Conservation (phyloP, 768 basidiomycete species). For the Lepiota subincarnata region DNA sequence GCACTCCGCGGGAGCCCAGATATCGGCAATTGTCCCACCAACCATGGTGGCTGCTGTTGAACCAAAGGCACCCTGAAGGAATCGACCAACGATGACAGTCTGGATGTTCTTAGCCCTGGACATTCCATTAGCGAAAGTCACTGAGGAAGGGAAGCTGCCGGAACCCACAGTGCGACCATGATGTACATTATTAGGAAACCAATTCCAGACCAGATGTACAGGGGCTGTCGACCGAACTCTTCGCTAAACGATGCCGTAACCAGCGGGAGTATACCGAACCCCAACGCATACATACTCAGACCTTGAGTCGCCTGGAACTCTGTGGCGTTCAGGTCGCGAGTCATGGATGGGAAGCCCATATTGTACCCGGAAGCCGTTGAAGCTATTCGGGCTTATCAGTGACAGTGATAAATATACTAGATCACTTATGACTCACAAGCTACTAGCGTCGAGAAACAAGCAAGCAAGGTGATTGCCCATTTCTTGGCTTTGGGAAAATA, state of each 20-base stretch:
- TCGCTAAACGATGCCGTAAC: constrained; percentile 69
- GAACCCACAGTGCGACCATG: constrained; percentile 35
- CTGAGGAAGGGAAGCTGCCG: neutral
- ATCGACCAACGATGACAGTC: constrained; percentile 53
- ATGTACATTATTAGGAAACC: constrained; percentile 51
- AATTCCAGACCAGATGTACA: constrained; percentile 49
- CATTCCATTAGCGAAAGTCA: neutral
- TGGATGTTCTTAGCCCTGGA: constrained; percentile 44
- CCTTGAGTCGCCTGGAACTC: constrained; percentile 43
- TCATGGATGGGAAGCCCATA: constrained; percentile 57
- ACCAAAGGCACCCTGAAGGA: constrained; percentile 61
- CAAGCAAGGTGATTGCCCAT: constrained; percentile 43
- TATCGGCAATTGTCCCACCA: constrained; percentile 64
- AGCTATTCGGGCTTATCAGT: constrained; percentile 30
- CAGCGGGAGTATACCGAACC: constrained; percentile 61
- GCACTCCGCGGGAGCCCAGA: constrained; percentile 58
- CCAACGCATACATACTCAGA: constrained; percentile 50
- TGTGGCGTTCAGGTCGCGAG: constrained; percentile 41
- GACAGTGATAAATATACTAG: neutral
- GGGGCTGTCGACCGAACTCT: constrained; percentile 61
- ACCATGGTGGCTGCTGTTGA: constrained; percentile 69
- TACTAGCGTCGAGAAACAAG: constrained; percentile 44
- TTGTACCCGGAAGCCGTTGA: constrained; percentile 49
- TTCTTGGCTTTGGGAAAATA: constrained; percentile 25
- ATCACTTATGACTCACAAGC: constrained; percentile 38